Conservation (phyloP, 2,329 filamentous ascomycete species). For the Huntiella decipiens region DNA sequence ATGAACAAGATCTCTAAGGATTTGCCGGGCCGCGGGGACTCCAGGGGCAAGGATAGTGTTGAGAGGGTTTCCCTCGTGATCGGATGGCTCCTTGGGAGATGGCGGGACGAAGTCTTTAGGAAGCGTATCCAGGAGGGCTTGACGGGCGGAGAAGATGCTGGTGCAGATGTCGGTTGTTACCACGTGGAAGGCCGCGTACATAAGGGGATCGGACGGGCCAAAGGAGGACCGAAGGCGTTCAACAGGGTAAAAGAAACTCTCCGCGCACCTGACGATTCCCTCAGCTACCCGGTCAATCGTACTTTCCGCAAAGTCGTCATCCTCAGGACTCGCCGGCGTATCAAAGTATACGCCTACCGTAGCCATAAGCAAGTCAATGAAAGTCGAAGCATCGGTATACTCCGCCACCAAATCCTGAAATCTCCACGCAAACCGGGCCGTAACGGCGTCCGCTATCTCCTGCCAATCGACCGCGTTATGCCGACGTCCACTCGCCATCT, state of each 20-base stretch:
- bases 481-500: conserved; percentile 16
- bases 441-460: conserved; percentile 42
- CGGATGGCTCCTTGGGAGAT: too few relatives aligned
- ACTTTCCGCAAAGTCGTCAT: conserved; percentile 9
- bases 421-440: conserved; percentile 39
- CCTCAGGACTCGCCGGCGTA: conserved; percentile 16
- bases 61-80: background rate
- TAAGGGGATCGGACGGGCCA: conserved; percentile 25
- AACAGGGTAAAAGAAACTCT: conserved; percentile 22
- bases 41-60: conserved; percentile 4
- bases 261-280: conserved; percentile 25
- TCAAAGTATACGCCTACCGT: conserved; percentile 27
- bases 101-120: background rate
- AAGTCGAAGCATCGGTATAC: conserved; percentile 15
- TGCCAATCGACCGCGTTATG: conserved; percentile 40
- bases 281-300: conserved; percentile 13
- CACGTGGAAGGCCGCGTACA: conserved; percentile 24
- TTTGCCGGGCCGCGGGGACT: conserved; percentile 6
- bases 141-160: conserved; percentile 14
- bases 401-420: conserved; percentile 24
- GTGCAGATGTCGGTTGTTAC: conserved; percentile 24
- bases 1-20: conserved; percentile 20
- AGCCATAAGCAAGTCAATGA: conserved; percentile 21
- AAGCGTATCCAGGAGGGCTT: conserved; percentile 1
- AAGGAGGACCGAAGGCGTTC: conserved; percentile 14